Evolutionary conservation across 139 green algal genomes (phyloP).

Genomic region (Yamagishiella unicocca): DNA sequence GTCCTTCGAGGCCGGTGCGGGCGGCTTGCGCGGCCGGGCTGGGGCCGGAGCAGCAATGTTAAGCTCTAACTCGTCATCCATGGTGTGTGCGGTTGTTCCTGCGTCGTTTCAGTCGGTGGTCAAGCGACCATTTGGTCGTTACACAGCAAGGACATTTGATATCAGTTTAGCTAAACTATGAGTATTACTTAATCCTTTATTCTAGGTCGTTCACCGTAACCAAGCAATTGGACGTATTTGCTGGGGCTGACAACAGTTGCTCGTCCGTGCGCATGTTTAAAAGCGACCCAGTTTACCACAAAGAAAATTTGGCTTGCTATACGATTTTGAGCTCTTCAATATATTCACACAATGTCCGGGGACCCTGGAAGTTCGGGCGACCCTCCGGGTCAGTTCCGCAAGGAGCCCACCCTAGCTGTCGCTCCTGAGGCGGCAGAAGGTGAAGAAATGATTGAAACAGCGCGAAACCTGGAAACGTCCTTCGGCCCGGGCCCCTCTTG

Average conservation of each 20-base stretch:
- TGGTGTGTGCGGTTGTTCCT: neutral
- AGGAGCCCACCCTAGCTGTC: neutral
- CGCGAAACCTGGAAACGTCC: too few relatives aligned
- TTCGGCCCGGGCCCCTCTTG: too few relatives aligned
- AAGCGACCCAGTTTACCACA: too few relatives aligned
- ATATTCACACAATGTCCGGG: too few relatives aligned
- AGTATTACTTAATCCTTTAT: neutral
- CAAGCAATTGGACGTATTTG: neutral
- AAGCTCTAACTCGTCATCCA: constrained; percentile 35
- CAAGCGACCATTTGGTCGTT: neutral
- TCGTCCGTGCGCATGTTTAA: too few relatives aligned
- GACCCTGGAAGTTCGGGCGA: neutral
- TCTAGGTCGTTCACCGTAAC: neutral
- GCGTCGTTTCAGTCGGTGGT: neutral
- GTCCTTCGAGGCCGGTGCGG: neutral
- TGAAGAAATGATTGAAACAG: too few relatives aligned
- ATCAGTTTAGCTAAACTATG: neutral
- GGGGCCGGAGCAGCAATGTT: neutral
- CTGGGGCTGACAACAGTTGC: too few relatives aligned
- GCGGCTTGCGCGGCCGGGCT: neutral
- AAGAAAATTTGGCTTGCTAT: too few relatives aligned
- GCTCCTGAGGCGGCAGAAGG: too few relatives aligned
- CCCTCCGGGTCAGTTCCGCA: neutral
- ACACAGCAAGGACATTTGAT: neutral
- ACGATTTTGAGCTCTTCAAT: too few relatives aligned